Base-by-base conservation (phyloP, 192 early-diverging fungal genomes). In the Bifiguratus adelaidae region DNA sequence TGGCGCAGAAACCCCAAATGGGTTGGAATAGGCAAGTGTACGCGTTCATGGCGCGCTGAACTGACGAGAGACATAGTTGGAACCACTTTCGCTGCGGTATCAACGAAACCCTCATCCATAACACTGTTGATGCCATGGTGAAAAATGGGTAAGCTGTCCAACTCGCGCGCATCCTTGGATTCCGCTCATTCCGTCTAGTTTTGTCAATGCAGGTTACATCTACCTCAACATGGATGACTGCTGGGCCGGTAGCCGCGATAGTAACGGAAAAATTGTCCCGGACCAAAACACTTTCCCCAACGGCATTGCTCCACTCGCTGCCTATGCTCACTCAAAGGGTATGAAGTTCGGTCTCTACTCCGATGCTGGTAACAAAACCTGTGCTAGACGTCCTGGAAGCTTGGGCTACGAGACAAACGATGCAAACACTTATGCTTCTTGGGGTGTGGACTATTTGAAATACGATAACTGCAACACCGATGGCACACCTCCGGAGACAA, bases 381-480 rank as follows among this genome's bases (percentile, higher is more conserved):
- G 80, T 50, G 61, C 62, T 29, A 53, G 60, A 0, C 55, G 62
- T 27, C 70, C 71, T 4, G 80, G 80, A 5, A 66, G 59, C 0
- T 60, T 67, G 19, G 50, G 61, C 24, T 57, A 63, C 34, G 77
- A 76, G 44, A 23, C 44, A 0, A 29, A 52, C 7, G 80, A 82
- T 55, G 70, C 75, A 11, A 30, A 43, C n/a, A 53, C 48, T 18
- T 79, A 67, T 57, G 65, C 74, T 8, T 27, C 33, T 4, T 79
- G 77, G 80, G 72, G 55, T 13, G 55, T 82, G 7, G 80, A 82
- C 55, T 80, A 67, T 50, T 53, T 79, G 12, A 82, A 82, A 48
- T 64, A 76, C 38, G 80, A 82, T 33, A 79, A 77, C 40, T 82
- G 79, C 45, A 51, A 64, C 42, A 52, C n/a, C n/a, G n/a, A n/a